These are phyloP conservation scores for Trichaptum fuscoviolaceum DNA, from an alignment of 768 basidiomycete genomes.

Conservation along the genomic window DNA sequence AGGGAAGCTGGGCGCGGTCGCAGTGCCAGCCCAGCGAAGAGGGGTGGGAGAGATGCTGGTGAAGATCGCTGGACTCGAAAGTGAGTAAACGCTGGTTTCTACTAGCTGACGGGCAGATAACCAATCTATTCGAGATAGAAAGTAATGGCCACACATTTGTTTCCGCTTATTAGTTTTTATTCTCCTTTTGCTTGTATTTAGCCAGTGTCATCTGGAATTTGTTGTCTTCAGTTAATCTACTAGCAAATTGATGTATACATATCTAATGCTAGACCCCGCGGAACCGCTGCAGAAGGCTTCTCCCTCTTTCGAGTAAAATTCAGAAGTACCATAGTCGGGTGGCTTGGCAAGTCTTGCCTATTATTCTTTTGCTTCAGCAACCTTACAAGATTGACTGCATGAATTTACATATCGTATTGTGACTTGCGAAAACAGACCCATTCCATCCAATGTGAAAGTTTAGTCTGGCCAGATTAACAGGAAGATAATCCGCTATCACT, in stretches of 20 bases:
- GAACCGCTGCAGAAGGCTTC: neutral
- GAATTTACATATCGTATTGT: too few relatives aligned
- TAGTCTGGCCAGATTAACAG: too few relatives aligned
- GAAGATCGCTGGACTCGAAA: conserved; percentile 78
- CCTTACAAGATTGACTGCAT: neutral
- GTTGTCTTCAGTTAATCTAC: neutral
- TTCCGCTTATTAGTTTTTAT: neutral
- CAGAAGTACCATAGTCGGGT: neutral
- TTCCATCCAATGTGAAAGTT: too few relatives aligned
- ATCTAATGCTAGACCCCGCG: neutral
- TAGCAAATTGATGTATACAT: neutral
- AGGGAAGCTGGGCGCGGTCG: conserved; percentile 60
- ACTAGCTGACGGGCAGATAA: neutral
- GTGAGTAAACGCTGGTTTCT: conserved; percentile 15
- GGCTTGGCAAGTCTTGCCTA: neutral
- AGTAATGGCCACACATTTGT: neutral
- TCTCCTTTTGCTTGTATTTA: neutral
- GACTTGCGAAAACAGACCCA: too few relatives aligned
- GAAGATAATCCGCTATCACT: too few relatives aligned
- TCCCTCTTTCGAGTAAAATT: neutral
- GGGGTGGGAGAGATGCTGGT: conserved; percentile 54
- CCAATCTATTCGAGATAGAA: neutral
- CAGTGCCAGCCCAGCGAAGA: conserved; percentile 66
- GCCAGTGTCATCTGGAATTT: neutral
- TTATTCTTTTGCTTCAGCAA: neutral